Conservation (phyloP, 176 grass and related monocot species). For the Pontederia crassipes region DNA sequence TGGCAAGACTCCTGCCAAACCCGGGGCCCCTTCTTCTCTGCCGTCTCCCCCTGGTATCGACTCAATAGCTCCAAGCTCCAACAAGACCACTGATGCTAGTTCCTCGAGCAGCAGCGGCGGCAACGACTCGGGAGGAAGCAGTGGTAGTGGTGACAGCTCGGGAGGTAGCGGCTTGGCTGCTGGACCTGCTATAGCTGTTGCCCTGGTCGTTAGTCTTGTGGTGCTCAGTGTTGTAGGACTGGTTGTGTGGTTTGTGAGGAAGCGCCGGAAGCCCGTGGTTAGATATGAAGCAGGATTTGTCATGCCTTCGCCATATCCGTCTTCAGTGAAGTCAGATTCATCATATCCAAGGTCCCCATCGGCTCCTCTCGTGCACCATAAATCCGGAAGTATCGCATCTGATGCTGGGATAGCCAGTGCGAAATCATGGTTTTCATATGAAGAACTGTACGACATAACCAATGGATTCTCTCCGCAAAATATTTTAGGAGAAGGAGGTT, state of each 20-base stretch:
- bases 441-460: slow-evolving; percentile 70
- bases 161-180: not conserved
- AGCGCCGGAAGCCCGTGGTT: slow-evolving; percentile 24
- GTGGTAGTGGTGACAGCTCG: not conserved
- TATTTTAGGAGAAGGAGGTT: slow-evolving; percentile 78
- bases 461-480: slow-evolving; percentile 59
- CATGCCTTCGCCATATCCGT: slow-evolving; percentile 35
- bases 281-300: slow-evolving; percentile 58
- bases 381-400: slow-evolving; percentile 35
- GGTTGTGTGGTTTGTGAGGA: slow-evolving; percentile 42
- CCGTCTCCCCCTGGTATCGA: not conserved
- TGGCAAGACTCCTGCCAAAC: not conserved
- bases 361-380: slow-evolving; percentile 35
- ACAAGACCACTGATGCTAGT: slow-evolving; percentile 14
- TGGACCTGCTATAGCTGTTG: slow-evolving; percentile 20
- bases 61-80: slow-evolving; percentile 8
- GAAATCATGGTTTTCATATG: slow-evolving; percentile 45
- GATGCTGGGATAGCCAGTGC: slow-evolving; percentile 57
- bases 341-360: slow-evolving; percentile 19
- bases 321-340: slow-evolving; percentile 33
- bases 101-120: not conserved
- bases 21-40: not conserved
- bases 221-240: slow-evolving; percentile 35
- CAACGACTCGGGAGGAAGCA: not conserved
- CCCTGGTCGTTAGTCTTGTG: slow-evolving; percentile 24